phyloP scores from a whole-genome alignment of 345 rosid genomes.

The Linum tenue region DNA sequence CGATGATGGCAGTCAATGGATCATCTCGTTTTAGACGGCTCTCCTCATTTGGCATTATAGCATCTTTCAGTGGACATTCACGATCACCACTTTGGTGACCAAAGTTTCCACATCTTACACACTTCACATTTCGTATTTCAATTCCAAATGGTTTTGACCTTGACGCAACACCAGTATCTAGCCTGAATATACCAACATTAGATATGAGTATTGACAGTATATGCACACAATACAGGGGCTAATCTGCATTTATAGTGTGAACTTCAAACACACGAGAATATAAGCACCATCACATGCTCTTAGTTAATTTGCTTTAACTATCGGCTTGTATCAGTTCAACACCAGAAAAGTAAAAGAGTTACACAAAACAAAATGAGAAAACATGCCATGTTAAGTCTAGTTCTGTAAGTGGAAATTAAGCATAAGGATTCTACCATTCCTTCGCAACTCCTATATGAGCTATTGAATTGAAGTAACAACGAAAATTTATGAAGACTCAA shows the following conservation, averaged over 20 bases:
- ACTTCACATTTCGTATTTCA: conserved; percentile 85
- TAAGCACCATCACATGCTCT: background rate
- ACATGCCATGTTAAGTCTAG: background rate
- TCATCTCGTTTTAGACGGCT: conserved; percentile 86
- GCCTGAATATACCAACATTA: conserved; percentile 32
- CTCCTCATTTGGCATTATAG: conserved; percentile 91
- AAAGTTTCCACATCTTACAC: conserved; percentile 77
- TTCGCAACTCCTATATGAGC: background rate
- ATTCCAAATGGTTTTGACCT: conserved; percentile 86
- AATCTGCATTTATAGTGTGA: background rate
- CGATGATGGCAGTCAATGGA: conserved; percentile 80
- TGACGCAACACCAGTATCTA: conserved; percentile 79
- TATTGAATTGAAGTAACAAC: background rate
- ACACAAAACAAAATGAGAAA: background rate
- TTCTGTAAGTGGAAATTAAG: background rate
- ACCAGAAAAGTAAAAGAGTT: background rate
- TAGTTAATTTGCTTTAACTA: background rate
- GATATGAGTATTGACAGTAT: background rate
- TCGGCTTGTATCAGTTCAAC: background rate
- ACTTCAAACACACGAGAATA: background rate
- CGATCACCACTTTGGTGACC: conserved; percentile 99
- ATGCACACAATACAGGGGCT: background rate
- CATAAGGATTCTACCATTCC: background rate
- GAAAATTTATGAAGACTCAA: background rate
- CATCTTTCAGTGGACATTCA: conserved; percentile 95